Conservation (phyloP, 1,139 yeast genomes). For the Taiozyma onychis region DNA sequence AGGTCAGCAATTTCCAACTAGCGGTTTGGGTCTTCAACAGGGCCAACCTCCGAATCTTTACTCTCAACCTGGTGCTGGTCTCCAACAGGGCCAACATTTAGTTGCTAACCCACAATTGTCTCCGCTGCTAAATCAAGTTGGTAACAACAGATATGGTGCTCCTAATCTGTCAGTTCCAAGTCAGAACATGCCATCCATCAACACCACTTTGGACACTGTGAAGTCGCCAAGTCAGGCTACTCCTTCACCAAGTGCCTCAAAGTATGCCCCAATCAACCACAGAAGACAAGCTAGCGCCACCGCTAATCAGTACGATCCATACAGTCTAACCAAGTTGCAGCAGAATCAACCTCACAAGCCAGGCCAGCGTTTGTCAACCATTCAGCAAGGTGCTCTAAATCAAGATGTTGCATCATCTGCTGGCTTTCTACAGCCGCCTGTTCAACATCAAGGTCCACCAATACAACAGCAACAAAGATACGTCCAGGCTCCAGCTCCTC, state of each 20-base stretch:
- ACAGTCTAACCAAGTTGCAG: conserved; percentile 15
- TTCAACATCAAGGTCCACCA: neutral
- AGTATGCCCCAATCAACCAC: conserved; percentile 35
- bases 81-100: neutral
- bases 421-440: neutral
- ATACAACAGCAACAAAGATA: conserved; percentile 12
- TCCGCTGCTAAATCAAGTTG: conserved; percentile 8
- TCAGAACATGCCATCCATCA: neutral
- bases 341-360: conserved; percentile 3
- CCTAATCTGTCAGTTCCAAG: conserved; percentile 1
- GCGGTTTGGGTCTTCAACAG: neutral
- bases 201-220: neutral
- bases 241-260: conserved; percentile 25
- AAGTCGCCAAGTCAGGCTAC: conserved; percentile 19
- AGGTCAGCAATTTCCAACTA: neutral
- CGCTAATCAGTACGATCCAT: conserved; percentile 22
- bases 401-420: neutral
- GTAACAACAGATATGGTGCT: neutral
- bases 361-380: conserved; percentile 1
- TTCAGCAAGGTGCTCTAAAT: neutral
- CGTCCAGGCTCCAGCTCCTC: conserved; percentile 1
- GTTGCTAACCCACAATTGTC: conserved; percentile 6
- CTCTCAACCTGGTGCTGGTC: neutral
- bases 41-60: neutral
- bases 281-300: conserved; percentile 26